Percentiles rank a stretch among this genome's conserved stretches.
Evolutionary conservation across 2,329 filamentous ascomycete species (phyloP).

Genomic region (Colletotrichum sp.): DNA sequence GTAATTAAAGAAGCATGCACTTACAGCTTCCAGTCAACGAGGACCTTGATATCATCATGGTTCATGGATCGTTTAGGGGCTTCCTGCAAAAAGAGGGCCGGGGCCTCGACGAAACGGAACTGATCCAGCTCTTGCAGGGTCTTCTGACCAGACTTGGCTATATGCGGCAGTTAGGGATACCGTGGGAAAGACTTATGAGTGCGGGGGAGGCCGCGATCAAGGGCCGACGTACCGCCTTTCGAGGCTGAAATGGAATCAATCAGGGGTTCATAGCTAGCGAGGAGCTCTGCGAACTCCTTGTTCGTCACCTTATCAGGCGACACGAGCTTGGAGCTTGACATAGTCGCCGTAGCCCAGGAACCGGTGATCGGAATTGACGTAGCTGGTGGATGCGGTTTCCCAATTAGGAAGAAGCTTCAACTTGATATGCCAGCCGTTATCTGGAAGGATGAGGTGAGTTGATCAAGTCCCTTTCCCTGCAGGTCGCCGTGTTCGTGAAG

Average conservation of each 20-base stretch:
- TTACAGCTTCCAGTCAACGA: conserved; percentile 77
- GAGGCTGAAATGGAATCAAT: conserved; percentile 48
- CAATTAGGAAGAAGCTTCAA: not conserved
- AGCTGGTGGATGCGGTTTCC: not conserved
- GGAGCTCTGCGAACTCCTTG: conserved; percentile 37
- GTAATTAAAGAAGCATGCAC: conserved; percentile 30
- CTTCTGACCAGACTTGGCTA: conserved; percentile 55
- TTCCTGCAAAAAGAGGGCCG: conserved; percentile 46
- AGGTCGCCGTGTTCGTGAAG: not conserved
- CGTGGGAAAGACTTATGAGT: conserved; percentile 7
- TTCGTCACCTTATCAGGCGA: conserved; percentile 29
- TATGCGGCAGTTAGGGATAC: not conserved
- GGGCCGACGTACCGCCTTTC: conserved; percentile 45
- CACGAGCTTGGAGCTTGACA: not conserved
- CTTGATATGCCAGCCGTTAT: not conserved
- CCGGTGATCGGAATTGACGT: not conserved
- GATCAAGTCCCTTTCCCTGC: not conserved
- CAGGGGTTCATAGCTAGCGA: conserved; percentile 44
- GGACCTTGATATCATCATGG: conserved; percentile 61
- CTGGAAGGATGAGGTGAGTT: not conserved
- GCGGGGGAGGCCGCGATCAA: not conserved
- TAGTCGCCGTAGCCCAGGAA: not conserved
- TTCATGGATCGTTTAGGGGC: conserved; percentile 46
- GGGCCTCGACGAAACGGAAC: conserved; percentile 63
- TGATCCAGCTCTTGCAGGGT: conserved; percentile 63